These are phyloP conservation scores for Colletotrichum cereale DNA, from an alignment of 2,329 filamentous ascomycete genomes.

Conservation along the genomic window DNA sequence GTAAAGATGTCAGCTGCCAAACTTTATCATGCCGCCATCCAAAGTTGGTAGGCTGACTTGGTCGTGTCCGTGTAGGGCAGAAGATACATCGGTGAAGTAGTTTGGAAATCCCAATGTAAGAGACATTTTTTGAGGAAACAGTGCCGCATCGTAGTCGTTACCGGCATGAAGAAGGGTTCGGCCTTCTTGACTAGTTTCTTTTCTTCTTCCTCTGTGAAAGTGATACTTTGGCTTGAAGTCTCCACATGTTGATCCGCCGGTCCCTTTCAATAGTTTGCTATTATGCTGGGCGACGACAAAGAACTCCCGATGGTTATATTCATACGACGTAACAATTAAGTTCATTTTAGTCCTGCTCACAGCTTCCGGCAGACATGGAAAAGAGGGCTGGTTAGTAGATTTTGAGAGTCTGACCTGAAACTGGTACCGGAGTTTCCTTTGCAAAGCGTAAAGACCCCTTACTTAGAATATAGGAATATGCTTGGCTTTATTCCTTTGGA, in stretches of 20 bases:
- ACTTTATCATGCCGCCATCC: too few relatives aligned
- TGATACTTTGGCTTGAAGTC: background rate
- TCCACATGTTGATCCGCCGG: constrained; percentile 8
- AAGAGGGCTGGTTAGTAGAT: background rate
- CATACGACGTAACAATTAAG: background rate
- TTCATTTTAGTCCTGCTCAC: background rate
- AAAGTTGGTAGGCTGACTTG: constrained; percentile 32
- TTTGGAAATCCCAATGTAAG: background rate
- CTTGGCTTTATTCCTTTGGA: too few relatives aligned
- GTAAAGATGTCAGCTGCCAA: constrained; percentile 30
- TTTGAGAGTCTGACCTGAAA: background rate
- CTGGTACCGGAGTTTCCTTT: background rate
- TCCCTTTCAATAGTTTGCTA: constrained; percentile 14
- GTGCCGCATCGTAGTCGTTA: background rate
- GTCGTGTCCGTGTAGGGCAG: constrained; percentile 70
- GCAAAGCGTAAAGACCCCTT: background rate
- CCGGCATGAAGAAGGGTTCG: constrained; percentile 55
- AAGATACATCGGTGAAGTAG: constrained; percentile 64
- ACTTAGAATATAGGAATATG: too few relatives aligned
- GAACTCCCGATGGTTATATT: background rate
- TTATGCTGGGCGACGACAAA: constrained; percentile 14
- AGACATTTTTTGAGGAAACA: too few relatives aligned
- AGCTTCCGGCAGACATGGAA: background rate
- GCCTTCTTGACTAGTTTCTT: constrained; percentile 53
- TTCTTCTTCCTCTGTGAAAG: constrained; percentile 46